phyloP scores from a whole-genome alignment of 192 early-diverging fungal genomes.

The Jimgerdemannia lactiflua region DNA sequence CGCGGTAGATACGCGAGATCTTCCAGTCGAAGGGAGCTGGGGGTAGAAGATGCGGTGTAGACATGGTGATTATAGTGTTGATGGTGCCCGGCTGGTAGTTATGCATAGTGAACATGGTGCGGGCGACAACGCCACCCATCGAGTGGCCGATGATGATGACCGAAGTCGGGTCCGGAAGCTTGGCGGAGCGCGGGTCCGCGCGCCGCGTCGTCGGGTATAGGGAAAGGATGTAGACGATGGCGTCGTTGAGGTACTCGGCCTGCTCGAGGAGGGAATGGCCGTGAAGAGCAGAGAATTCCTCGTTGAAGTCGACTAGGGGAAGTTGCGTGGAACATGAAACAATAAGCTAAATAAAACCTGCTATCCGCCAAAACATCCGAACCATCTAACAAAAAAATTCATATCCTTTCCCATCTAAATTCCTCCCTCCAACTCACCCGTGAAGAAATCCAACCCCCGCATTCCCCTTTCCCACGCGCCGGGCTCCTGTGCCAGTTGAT shows the following conservation, averaged over 20 bases:
- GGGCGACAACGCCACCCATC: conserved; percentile 96
- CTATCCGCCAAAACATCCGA: too few relatives aligned
- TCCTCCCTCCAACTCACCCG: conserved; percentile 29
- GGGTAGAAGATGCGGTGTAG: conserved; percentile 83
- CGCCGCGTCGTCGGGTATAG: conserved; percentile 54
- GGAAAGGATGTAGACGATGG: conserved; percentile 71
- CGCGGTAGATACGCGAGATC: conserved; percentile 59
- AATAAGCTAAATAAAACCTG: neutral
- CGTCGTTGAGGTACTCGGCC: conserved; percentile 81
- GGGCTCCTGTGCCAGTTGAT: conserved; percentile 25
- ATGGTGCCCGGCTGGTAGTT: conserved; percentile 72
- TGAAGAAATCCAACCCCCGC: conserved; percentile 51
- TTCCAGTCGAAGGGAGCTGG: conserved; percentile 68
- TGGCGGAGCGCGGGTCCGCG: conserved; percentile 9
- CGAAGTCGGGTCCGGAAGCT: conserved; percentile 53
- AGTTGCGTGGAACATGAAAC: neutral
- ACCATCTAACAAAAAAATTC: neutral
- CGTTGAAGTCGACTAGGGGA: conserved; percentile 75
- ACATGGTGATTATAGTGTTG: conserved; percentile 80
- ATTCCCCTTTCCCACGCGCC: conserved; percentile 23
- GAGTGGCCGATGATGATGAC: conserved; percentile 90
- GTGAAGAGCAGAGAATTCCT: conserved; percentile 91
- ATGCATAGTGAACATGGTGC: conserved; percentile 65
- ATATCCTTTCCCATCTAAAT: neutral
- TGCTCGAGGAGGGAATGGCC: conserved; percentile 81